Evolutionary conservation across 2,329 filamentous ascomycete genomes (phyloP).

Genomic region (Cladorrhinum sp.): DNA sequence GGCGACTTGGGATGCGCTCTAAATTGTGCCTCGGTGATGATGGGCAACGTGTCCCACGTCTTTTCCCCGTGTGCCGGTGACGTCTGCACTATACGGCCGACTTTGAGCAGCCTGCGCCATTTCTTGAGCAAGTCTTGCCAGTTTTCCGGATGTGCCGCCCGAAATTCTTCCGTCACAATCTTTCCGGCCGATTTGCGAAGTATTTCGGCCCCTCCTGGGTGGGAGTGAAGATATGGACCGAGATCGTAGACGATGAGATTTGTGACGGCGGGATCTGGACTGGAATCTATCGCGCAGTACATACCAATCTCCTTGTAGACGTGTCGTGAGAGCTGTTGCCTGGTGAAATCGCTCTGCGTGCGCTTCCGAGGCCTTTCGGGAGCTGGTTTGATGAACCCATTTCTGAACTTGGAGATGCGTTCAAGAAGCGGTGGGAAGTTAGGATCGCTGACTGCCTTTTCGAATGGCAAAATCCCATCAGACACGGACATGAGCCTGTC

Average conservation of each 20-base stretch:
- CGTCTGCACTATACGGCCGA: neutral
- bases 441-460: neutral
- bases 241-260: constrained; percentile 8
- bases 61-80: neutral
- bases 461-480: neutral
- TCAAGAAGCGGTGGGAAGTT: neutral
- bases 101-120: neutral
- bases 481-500: neutral
- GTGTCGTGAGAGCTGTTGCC: constrained; percentile 3
- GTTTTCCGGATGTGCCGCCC: constrained; percentile 1
- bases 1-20: neutral
- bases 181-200: constrained; percentile 7
- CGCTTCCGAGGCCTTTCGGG: neutral
- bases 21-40: neutral
- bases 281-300: constrained; percentile 10
- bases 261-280: too few relatives aligned
- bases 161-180: constrained; percentile 1
- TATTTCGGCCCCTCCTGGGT: constrained; percentile 9
- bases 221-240: constrained; percentile 7
- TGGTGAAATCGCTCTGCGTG: neutral
- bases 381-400: constrained; percentile 4
- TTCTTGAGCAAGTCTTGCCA: neutral
- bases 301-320: constrained; percentile 10
- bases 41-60: neutral
- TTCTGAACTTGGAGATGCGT: neutral